phyloP scores from a whole-genome alignment of 768 basidiomycete genomes.

The Lactarius tabidus region DNA sequence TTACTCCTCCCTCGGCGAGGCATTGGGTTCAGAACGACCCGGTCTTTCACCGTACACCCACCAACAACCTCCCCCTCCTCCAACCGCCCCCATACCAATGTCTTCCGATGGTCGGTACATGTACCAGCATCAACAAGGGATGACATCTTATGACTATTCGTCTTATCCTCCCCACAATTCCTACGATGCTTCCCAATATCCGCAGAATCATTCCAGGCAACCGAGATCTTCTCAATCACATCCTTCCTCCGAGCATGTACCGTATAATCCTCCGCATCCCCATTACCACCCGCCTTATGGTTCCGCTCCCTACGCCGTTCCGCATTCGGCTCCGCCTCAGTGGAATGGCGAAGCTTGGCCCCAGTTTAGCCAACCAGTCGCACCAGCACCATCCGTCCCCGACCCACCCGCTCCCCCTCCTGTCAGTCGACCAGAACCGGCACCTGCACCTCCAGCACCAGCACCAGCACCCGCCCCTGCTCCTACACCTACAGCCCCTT shows the following conservation, averaged over 20 bases:
- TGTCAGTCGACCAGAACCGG: constrained; percentile 15
- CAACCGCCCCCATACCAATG: constrained; percentile 32
- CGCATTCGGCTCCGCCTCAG: constrained; percentile 21
- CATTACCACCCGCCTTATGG: constrained; percentile 25
- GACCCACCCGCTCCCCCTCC: constrained; percentile 14
- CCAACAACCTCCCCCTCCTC: constrained; percentile 15
- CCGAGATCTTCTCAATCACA: constrained; percentile 31
- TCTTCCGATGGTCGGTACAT: constrained; percentile 52
- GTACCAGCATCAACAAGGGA: constrained; percentile 46
- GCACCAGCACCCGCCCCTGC: constrained; percentile 27
- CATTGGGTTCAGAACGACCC: constrained; percentile 23
- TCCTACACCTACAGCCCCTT: constrained; percentile 30
- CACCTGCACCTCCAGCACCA: constrained; percentile 26
- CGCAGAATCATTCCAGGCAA: constrained; percentile 29
- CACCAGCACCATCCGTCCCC: constrained; percentile 14
- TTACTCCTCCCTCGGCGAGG: constrained; percentile 29
- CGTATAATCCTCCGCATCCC: constrained; percentile 27
- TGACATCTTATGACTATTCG: constrained; percentile 49
- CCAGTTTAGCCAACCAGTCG: constrained; percentile 17
- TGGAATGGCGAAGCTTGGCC: constrained; percentile 28
- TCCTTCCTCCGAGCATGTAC: constrained; percentile 30
- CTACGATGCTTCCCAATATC: constrained; percentile 32
- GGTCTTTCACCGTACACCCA: constrained; percentile 20
- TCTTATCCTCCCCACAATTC: constrained; percentile 36
- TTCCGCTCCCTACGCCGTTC: constrained; percentile 24